A percentile compares a stretch with the other conserved stretches of the same genome.
Conservation (phyloP, 768 basidiomycete species). For the Ephemerocybe angulata region DNA sequence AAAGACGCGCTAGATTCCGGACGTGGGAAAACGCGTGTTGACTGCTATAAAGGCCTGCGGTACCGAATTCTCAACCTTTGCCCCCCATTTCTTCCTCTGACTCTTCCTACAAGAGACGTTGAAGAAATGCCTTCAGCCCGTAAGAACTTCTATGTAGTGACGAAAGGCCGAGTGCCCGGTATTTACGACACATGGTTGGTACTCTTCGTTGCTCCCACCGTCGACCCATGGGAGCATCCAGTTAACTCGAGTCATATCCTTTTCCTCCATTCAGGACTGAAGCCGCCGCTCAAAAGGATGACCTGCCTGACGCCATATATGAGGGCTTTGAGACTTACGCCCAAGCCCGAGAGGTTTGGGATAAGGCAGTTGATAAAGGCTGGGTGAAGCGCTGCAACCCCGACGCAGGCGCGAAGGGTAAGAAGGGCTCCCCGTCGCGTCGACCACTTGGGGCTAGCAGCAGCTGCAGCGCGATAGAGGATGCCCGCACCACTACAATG, state of each 20-base stretch:
- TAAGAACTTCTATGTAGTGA: constrained; percentile 43
- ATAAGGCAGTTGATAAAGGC: not conserved
- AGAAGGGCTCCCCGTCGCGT: not conserved
- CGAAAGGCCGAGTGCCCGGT: constrained; percentile 34
- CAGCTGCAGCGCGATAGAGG: not conserved
- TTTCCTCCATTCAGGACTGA: not conserved
- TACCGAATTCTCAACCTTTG: constrained; percentile 16
- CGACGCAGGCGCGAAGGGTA: not conserved
- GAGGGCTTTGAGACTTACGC: not conserved
- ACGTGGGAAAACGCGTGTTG: constrained; percentile 4
- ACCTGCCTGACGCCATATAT: not conserved
- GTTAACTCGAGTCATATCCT: not conserved
- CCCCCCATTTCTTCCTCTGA: constrained; percentile 1
- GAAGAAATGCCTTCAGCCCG: constrained; percentile 6
- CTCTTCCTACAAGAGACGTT: constrained; percentile 1
- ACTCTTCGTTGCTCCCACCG: not conserved
- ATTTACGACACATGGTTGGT: constrained; percentile 39
- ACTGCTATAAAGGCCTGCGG: constrained; percentile 1
- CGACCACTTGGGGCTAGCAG: not conserved
- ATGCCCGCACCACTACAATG: not conserved
- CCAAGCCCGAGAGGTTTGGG: not conserved
- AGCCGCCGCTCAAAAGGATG: not conserved
- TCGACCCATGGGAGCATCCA: not conserved
- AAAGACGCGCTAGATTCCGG: not conserved
- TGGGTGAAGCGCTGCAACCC: not conserved